Evolutionary conservation across 2,329 filamentous ascomycete genomes (phyloP).

Genomic region (Aspergillus tubingensis): DNA sequence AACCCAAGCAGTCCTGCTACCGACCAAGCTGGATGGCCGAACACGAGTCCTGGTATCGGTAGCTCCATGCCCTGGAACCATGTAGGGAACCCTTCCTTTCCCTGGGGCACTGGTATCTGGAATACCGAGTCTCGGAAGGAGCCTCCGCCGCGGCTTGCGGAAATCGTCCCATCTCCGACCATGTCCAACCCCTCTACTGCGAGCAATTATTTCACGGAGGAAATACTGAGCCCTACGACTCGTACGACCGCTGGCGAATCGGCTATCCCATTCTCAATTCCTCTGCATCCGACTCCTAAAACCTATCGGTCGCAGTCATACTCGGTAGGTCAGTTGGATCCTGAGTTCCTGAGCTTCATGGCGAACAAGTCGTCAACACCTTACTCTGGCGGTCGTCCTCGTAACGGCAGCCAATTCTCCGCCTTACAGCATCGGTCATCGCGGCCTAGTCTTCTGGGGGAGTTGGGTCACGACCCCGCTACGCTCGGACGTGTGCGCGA

Average conservation of each 20-base stretch:
- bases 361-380: conserved; percentile 35
- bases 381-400: conserved; percentile 35
- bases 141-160: conserved; percentile 69
- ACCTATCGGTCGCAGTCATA: conserved; percentile 95
- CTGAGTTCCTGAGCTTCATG: conserved; percentile 53
- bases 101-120: conserved; percentile 83
- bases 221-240: conserved; percentile 54
- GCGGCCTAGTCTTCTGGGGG: conserved; percentile 52
- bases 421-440: conserved; percentile 80
- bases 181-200: conserved; percentile 57
- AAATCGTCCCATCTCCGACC: conserved; percentile 74
- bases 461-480: conserved; percentile 48
- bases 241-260: conserved; percentile 54
- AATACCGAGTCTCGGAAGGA: conserved; percentile 74
- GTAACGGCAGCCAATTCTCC: conserved; percentile 56
- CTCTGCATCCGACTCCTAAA: conserved; percentile 85
- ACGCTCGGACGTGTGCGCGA: conserved; percentile 51
- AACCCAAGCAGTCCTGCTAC: conserved; percentile 77
- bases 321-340: conserved; percentile 86
- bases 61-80: conserved; percentile 48
- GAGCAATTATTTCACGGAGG: conserved; percentile 54
- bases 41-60: conserved; percentile 39
- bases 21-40: conserved; percentile 57
- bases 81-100: conserved; percentile 54
- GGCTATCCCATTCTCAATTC: conserved; percentile 78